phyloP scores from a whole-genome alignment of 768 basidiomycete species.

The Pisolithus tinctorius region DNA sequence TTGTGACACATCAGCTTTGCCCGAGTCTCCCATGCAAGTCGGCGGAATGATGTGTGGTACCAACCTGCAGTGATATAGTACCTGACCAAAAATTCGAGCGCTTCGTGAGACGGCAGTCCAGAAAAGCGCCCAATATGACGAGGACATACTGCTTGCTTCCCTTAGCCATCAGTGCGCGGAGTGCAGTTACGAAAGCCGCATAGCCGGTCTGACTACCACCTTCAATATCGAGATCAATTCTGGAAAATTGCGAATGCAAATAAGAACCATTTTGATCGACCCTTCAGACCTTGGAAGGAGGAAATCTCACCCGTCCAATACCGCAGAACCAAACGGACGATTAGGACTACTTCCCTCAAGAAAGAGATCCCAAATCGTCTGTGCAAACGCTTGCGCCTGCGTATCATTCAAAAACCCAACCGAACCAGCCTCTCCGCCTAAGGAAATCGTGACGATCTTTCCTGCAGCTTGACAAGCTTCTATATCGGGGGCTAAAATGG shows the following conservation, averaged over 20 bases:
- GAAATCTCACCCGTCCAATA: slow-evolving; percentile 59
- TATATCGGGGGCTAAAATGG: slow-evolving; percentile 54
- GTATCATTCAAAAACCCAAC: slow-evolving; percentile 53
- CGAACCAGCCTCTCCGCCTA: slow-evolving; percentile 58
- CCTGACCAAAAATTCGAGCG: slow-evolving; percentile 12
- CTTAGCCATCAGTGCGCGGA: slow-evolving; percentile 21
- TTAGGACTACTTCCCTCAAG: slow-evolving; percentile 55
- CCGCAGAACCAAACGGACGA: slow-evolving; percentile 64
- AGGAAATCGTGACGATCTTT: slow-evolving; percentile 51
- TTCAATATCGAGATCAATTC: slow-evolving; percentile 44
- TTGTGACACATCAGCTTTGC: background rate
- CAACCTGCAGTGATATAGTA: slow-evolving; percentile 40
- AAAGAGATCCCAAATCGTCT: slow-evolving; percentile 64
- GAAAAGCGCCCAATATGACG: background rate
- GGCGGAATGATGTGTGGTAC: background rate
- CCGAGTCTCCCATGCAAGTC: background rate
- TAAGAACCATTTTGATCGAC: background rate
- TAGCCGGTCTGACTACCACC: slow-evolving; percentile 30
- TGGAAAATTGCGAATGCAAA: background rate
- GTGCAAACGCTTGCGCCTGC: slow-evolving; percentile 53
- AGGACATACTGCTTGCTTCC: slow-evolving; percentile 21
- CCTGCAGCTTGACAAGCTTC: slow-evolving; percentile 57
- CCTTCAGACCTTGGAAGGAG: background rate
- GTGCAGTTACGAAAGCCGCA: slow-evolving; percentile 22
- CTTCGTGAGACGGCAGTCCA: background rate